phyloP scores from a whole-genome alignment of 176 grass and related monocot genomes.

The Guadua angustifolia region DNA sequence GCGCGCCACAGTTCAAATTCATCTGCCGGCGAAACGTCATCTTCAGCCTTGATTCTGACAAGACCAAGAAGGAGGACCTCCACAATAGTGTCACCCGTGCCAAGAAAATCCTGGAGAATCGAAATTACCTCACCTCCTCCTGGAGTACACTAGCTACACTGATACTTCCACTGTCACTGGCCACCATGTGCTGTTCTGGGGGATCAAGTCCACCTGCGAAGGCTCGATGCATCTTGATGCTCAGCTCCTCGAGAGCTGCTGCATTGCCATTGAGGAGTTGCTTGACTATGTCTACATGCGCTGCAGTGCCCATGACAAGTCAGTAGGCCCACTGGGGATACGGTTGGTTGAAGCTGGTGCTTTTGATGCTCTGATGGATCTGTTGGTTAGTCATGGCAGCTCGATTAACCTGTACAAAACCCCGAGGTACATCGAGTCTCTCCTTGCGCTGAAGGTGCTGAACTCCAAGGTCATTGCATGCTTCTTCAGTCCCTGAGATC shows the following conservation, averaged over 20 bases:
- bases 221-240: neutral
- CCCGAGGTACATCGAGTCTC: constrained; percentile 63
- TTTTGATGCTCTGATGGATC: constrained; percentile 80
- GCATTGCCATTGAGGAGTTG: constrained; percentile 60
- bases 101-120: constrained; percentile 59
- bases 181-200: constrained; percentile 86
- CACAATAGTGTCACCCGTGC: constrained; percentile 59
- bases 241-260: constrained; percentile 64
- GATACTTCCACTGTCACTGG: constrained; percentile 66
- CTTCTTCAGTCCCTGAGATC: constrained; percentile 69
- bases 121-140: constrained; percentile 53
- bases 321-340: constrained; percentile 73
- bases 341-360: constrained; percentile 64
- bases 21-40: constrained; percentile 76
- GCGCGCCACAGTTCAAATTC: constrained; percentile 74
- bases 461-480: constrained; percentile 57
- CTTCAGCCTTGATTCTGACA: constrained; percentile 73
- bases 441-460: constrained; percentile 56
- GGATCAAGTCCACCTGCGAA: constrained; percentile 58
- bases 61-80: constrained; percentile 84
- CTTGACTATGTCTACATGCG: constrained; percentile 77
- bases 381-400: constrained; percentile 69
- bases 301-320: constrained; percentile 70
- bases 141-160: constrained; percentile 79
- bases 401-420: constrained; percentile 95